Evolutionary conservation across 768 basidiomycete species (phyloP).

Genomic region (Termitomyces sp.): DNA sequence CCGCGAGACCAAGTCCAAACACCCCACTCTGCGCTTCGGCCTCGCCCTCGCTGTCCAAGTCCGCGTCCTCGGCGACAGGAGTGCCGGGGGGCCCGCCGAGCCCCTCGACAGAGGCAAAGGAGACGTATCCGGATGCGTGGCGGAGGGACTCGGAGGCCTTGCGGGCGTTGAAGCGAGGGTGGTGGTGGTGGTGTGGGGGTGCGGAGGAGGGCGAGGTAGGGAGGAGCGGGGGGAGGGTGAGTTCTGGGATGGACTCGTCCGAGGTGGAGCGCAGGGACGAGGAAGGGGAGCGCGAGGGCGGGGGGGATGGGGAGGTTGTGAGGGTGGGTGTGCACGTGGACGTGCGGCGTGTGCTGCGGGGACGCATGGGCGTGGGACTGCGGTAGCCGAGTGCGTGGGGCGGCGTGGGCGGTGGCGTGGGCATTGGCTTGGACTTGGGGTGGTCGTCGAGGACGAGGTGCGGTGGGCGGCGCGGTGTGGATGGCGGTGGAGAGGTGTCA

Average conservation of each 20-base stretch:
- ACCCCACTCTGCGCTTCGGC: too few species aligned
- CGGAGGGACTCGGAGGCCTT: slow-evolving; percentile 54
- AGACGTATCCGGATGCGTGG: slow-evolving; percentile 57
- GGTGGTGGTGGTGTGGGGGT: neutral
- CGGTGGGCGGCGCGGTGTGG: neutral
- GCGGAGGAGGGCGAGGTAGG: neutral
- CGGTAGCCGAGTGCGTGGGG: neutral
- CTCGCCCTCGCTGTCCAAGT: neutral
- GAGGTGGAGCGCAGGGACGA: neutral
- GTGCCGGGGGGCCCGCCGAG: slow-evolving; percentile 53
- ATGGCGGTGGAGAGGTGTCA: neutral
- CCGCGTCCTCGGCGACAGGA: slow-evolving; percentile 10
- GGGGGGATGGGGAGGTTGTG: neutral
- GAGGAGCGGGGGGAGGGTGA: neutral
- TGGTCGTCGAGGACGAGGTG: neutral
- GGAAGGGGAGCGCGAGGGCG: neutral
- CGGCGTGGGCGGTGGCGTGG: slow-evolving; percentile 23
- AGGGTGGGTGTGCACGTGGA: too few species aligned
- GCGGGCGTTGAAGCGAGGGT: slow-evolving; percentile 51
- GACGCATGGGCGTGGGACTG: neutral
- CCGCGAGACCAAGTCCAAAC: neutral
- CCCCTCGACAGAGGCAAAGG: slow-evolving; percentile 63
- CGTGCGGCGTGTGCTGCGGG: neutral
- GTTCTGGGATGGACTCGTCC: slow-evolving; percentile 3
- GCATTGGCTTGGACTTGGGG: neutral